phyloP scores from a whole-genome alignment of 495 filamentous ascomycete species.

The Penicillium antarcticum region DNA sequence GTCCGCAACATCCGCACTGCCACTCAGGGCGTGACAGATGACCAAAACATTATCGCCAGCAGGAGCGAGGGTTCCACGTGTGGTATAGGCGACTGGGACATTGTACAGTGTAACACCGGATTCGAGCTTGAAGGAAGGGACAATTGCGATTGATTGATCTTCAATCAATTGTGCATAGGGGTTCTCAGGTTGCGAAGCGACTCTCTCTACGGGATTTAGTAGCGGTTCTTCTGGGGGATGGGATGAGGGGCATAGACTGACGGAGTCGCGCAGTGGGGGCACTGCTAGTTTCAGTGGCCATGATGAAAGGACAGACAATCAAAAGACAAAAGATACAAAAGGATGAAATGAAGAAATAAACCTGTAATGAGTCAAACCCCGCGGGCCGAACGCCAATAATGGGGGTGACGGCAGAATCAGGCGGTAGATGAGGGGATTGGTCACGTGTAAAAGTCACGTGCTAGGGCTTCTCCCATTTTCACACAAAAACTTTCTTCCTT shows the following conservation, averaged over 20 bases:
- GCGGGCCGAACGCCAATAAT: neutral
- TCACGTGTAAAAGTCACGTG: neutral
- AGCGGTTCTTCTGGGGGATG: slow-evolving; percentile 31
- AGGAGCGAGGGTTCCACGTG: slow-evolving; percentile 70
- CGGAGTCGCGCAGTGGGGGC: slow-evolving; percentile 28
- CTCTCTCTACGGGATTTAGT: slow-evolving; percentile 65
- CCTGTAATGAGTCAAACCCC: slow-evolving; percentile 10
- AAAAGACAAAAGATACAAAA: slow-evolving; percentile 3
- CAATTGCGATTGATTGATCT: slow-evolving; percentile 76
- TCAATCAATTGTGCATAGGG: slow-evolving; percentile 84
- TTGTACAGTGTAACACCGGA: slow-evolving; percentile 83
- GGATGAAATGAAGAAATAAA: neutral
- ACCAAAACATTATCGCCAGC: slow-evolving; percentile 87
- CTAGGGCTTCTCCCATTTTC: neutral
- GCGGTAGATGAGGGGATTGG: neutral
- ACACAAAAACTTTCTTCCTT: slow-evolving; percentile 3
- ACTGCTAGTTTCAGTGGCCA: slow-evolving; percentile 26
- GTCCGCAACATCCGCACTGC: slow-evolving; percentile 92
- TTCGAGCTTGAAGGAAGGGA: slow-evolving; percentile 90
- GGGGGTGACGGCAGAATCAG: neutral
- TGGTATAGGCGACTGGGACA: slow-evolving; percentile 92
- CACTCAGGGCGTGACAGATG: slow-evolving; percentile 94
- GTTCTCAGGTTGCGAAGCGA: slow-evolving; percentile 78
- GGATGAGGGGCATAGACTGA: slow-evolving; percentile 36
- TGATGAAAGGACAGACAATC: slow-evolving; percentile 13